phyloP scores from a whole-genome alignment of 2,329 filamentous ascomycete genomes.

The Drechslerella dactyloides region DNA sequence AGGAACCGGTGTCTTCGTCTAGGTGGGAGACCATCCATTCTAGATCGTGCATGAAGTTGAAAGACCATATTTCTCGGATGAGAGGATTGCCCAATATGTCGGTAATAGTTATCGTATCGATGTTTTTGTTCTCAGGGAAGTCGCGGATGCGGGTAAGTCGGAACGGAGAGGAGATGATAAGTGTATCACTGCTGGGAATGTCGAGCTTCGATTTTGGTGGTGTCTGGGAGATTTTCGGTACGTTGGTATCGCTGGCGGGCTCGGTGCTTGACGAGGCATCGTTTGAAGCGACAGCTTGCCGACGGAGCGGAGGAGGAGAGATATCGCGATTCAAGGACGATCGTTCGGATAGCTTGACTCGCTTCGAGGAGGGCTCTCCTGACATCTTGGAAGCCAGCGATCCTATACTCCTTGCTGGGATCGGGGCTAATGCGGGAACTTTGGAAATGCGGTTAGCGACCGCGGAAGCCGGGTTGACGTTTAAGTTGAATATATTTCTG shows the following conservation, averaged over 20 bases:
- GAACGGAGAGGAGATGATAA: slow-evolving; percentile 68
- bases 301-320: slow-evolving; percentile 44
- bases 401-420: not conserved
- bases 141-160: slow-evolving; percentile 73
- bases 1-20: slow-evolving; percentile 62
- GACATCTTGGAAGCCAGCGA: slow-evolving; percentile 13
- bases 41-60: slow-evolving; percentile 71
- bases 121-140: slow-evolving; percentile 67
- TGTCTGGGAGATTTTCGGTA: not conserved
- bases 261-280: not conserved
- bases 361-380: slow-evolving; percentile 27
- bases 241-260: too few relatives aligned
- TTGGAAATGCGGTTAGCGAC: not conserved
- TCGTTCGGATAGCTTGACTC: slow-evolving; percentile 19
- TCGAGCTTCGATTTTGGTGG: not conserved
- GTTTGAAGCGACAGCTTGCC: not conserved
- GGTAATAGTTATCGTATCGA: slow-evolving; percentile 69
- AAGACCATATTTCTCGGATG: slow-evolving; percentile 74
- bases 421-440: not conserved
- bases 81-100: slow-evolving; percentile 77
- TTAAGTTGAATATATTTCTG: too few relatives aligned
- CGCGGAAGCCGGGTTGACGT: not conserved
- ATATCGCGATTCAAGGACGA: slow-evolving; percentile 41
- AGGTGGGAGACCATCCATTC: slow-evolving; percentile 65
- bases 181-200: not conserved